Percentiles rank a stretch among this genome's conserved stretches.
Evolutionary conservation across 257 asterid species (phyloP).

Genomic region (Pogostemon cablin): DNA sequence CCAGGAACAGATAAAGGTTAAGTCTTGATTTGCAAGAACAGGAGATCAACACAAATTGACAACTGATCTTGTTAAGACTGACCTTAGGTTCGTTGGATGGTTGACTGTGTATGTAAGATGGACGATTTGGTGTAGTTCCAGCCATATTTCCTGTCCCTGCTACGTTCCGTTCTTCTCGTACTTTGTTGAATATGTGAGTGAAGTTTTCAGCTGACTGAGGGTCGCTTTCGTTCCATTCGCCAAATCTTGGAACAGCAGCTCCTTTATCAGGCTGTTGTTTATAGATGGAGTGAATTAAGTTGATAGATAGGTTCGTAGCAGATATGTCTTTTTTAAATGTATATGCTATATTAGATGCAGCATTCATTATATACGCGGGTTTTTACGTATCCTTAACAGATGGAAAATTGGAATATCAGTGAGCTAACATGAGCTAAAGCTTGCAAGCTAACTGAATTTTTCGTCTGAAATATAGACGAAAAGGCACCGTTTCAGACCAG

Average conservation of each 20-base stretch:
- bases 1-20: not conserved
- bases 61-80: constrained; percentile 6
- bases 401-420: not conserved
- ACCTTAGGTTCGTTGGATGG: constrained; percentile 41
- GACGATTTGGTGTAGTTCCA: constrained; percentile 36
- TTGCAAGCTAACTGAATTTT: not conserved
- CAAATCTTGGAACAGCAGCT: constrained; percentile 75
- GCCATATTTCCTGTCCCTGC: constrained; percentile 39
- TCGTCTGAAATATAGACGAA: not conserved
- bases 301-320: not conserved
- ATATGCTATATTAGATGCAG: too few species aligned
- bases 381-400: too few species aligned
- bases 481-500: too few species aligned
- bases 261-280: constrained; percentile 52
- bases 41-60: not conserved
- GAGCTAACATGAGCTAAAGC: not conserved
- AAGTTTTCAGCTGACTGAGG: constrained; percentile 68
- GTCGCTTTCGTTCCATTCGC: constrained; percentile 71
- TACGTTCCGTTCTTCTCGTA: constrained; percentile 49
- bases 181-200: constrained; percentile 61
- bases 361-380: too few species aligned
- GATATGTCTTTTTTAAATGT: not conserved
- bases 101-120: constrained; percentile 10
- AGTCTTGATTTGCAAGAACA: not conserved
- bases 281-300: constrained; percentile 10